These are phyloP conservation scores for Tricholoma terreum DNA, from an alignment of 768 basidiomycete genomes.

Conservation along the genomic window DNA sequence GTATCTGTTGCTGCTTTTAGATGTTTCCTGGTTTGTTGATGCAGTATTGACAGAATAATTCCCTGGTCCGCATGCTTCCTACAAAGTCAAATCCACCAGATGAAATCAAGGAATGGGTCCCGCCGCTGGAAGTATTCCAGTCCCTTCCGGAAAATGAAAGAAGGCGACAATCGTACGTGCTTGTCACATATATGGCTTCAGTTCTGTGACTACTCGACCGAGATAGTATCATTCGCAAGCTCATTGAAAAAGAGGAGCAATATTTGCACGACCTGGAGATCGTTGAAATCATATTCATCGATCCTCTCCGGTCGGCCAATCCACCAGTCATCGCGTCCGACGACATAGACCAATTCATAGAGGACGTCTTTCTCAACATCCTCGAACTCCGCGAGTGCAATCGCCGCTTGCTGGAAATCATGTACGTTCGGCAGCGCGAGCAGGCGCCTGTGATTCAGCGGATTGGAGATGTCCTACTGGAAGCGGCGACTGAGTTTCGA, in stretches of 20 bases:
- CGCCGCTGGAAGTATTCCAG: conserved; percentile 38
- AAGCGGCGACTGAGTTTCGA: conserved; percentile 84
- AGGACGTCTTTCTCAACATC: conserved; percentile 86
- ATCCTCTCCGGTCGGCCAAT: conserved; percentile 43
- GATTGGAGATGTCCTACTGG: conserved; percentile 87
- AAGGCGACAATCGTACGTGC: conserved; percentile 69
- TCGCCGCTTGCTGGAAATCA: conserved; percentile 72
- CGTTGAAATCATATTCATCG: conserved; percentile 65
- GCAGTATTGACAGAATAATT: conserved; percentile 22
- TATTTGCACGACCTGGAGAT: conserved; percentile 86
- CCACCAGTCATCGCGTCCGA: conserved; percentile 44
- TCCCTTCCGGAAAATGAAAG: conserved; percentile 72
- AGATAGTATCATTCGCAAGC: conserved; percentile 75
- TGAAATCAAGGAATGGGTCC: conserved; percentile 49
- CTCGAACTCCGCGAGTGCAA: conserved; percentile 81
- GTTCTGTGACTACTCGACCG: neutral
- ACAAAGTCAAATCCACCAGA: conserved; percentile 30
- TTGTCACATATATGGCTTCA: neutral
- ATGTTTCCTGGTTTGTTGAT: neutral
- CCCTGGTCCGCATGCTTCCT: conserved; percentile 24
- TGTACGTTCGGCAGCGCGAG: conserved; percentile 84
- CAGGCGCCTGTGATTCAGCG: conserved; percentile 77
- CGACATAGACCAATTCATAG: conserved; percentile 78
- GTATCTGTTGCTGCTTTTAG: neutral
- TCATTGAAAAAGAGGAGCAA: conserved; percentile 87